Conservation (phyloP, 176 grass and related monocot species). For the barley (Hordeum vulgare) region DNA sequence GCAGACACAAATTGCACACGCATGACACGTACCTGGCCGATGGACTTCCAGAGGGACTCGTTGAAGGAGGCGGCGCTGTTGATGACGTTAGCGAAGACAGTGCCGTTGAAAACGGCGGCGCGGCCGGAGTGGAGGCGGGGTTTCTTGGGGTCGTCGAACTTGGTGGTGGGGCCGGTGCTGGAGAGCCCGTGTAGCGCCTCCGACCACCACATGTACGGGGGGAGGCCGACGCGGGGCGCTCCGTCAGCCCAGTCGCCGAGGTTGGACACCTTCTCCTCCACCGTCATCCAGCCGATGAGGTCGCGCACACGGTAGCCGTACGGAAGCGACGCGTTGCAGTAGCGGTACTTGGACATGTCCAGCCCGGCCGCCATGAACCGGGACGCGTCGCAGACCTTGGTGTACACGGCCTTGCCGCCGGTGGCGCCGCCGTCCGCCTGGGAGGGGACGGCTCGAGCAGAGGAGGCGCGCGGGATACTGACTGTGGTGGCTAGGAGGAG, state of each 20-base stretch:
- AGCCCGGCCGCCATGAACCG: conserved; percentile 4
- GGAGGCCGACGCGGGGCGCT: conserved; percentile 29
- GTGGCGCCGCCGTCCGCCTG: not conserved
- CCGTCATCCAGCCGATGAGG: conserved; percentile 41
- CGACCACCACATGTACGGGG: conserved; percentile 47
- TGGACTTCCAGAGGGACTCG: conserved; percentile 41
- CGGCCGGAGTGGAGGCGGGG: conserved; percentile 14
- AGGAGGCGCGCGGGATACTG: not conserved
- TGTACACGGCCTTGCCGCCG: not conserved
- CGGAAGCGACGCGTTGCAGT: conserved; percentile 38
- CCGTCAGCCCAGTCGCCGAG: conserved; percentile 21
- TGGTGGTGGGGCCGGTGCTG: conserved; percentile 28
- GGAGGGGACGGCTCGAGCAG: not conserved
- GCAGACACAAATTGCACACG: not conserved
- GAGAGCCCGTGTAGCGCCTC: conserved; percentile 47
- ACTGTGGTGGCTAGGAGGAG: not conserved
- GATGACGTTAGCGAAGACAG: conserved; percentile 50
- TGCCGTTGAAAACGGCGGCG: conserved; percentile 31
- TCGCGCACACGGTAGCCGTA: conserved; percentile 23
- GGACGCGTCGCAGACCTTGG: conserved; percentile 17
- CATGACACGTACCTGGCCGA: conserved; percentile 26
- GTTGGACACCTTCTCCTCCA: conserved; percentile 42
- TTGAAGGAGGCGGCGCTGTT: conserved; percentile 51
- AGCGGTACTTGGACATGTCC: conserved; percentile 2
- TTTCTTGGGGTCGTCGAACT: conserved; percentile 29